phyloP scores from a whole-genome alignment of 306 rosid species.

The Vicia villosa region DNA sequence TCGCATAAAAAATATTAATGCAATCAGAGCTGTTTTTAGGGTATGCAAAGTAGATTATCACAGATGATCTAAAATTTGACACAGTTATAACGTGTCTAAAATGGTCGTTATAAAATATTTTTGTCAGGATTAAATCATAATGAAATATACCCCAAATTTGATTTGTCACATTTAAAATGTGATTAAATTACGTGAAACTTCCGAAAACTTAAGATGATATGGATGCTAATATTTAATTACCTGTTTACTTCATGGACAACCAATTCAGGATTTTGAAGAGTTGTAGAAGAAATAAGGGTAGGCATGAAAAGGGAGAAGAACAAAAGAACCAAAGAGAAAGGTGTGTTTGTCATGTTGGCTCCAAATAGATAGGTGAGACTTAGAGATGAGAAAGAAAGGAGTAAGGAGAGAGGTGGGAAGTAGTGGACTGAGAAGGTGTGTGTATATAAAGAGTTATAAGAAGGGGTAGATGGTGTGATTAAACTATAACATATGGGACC shows the following conservation, averaged over 20 bases:
- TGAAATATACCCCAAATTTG: too few relatives aligned
- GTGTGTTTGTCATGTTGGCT: conserved; percentile 49
- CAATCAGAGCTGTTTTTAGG: too few relatives aligned
- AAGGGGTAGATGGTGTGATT: conserved; percentile 52
- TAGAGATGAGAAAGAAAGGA: too few relatives aligned
- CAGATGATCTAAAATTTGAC: too few relatives aligned
- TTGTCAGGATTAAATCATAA: too few relatives aligned
- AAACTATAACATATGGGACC: conserved; percentile 71
- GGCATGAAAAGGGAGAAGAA: conserved; percentile 50
- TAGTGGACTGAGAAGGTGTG: conserved; percentile 11
- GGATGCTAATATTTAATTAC: conserved; percentile 51
- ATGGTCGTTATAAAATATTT: too few relatives aligned
- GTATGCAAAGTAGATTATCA: too few relatives aligned
- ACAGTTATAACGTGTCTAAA: too few relatives aligned
- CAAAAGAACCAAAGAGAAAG: conserved; percentile 41
- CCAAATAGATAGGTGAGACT: too few relatives aligned
- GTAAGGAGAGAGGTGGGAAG: conserved; percentile 29
- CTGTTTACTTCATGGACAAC: conserved; percentile 75
- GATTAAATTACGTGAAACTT: too few relatives aligned
- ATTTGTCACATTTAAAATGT: too few relatives aligned
- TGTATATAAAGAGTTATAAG: conserved; percentile 57
- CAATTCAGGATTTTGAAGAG: conserved; percentile 58
- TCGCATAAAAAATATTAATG: not conserved
- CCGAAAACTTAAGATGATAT: too few relatives aligned
- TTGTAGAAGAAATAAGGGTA: conserved; percentile 53